Percentiles rank a stretch among this genome's conserved stretches.
Evolutionary conservation across 805 yeast species (phyloP).

Genomic region (Metschnikowia peoriensis): DNA sequence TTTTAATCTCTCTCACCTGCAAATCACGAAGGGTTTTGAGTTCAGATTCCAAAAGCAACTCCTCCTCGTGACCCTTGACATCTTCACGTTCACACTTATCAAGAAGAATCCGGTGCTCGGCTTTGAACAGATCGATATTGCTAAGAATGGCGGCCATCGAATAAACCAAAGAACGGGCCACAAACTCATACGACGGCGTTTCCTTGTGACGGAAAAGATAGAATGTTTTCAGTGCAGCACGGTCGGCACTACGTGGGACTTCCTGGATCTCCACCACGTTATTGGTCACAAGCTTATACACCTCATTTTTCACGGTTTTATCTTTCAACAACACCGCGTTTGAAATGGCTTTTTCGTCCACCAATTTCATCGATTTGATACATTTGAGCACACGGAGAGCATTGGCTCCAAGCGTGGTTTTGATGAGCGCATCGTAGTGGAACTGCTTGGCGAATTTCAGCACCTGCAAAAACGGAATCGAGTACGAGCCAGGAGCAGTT

Average conservation of each 20-base stretch:
- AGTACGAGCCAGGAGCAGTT: constrained; percentile 52
- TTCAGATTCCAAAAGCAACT: constrained; percentile 71
- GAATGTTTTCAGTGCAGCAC: constrained; percentile 87
- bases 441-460: constrained; percentile 45
- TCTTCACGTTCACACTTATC: constrained; percentile 87
- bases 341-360: constrained; percentile 82
- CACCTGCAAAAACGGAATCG: constrained; percentile 60
- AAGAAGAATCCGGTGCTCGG: constrained; percentile 62
- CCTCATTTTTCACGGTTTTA: constrained; percentile 67
- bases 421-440: constrained; percentile 56
- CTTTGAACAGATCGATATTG: constrained; percentile 51
- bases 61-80: constrained; percentile 78
- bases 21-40: constrained; percentile 64
- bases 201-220: constrained; percentile 72
- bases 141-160: constrained; percentile 53
- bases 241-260: constrained; percentile 85
- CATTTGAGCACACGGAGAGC: constrained; percentile 77
- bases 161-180: constrained; percentile 45
- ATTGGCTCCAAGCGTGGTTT: constrained; percentile 61
- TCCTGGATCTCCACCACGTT: constrained; percentile 88
- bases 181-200: constrained; percentile 28
- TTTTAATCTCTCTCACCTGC: constrained; percentile 53
- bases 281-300: constrained; percentile 61
- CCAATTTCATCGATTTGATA: constrained; percentile 62
- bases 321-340: constrained; percentile 76